Evolutionary conservation across 495 filamentous ascomycete genomes (phyloP), one percentile per base, ranked within the genome.

Genomic region (Rhypophila decipiens): DNA sequence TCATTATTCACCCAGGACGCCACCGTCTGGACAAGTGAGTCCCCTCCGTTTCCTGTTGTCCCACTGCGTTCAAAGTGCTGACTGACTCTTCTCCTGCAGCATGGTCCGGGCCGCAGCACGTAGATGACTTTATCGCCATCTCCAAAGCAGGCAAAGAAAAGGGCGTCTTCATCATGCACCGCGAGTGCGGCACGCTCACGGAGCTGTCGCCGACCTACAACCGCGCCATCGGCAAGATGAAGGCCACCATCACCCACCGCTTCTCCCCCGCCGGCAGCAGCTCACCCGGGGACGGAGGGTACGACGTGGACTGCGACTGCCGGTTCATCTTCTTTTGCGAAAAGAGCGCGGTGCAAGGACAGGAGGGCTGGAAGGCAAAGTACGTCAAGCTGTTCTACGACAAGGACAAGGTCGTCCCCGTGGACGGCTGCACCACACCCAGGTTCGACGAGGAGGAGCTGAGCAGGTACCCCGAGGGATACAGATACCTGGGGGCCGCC

Each of bases 221-320:
- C 21, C 76, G 80, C n/a, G 81, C 80, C n/a, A 73, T 85, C 5
- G 79, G 78, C 49, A 85, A 84, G 64, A 79, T 85, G 77, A 85
- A 85, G 60, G 81, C 81, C 2, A 83, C 79, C 35, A 85, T 84
- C 60, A 84, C 81, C 2, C 81, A 85, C 60, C 73, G 81, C 24
- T 84, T 85, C 63, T 56, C 38, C 3, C 67, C 76, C 27, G 45
- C 48, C 18, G n/a, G n/a, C n/a, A n/a, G n/a, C n/a, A n/a, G n/a
- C n/a, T n/a, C n/a, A n/a, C 60, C 63, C 1, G 47, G 56, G 19
- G 46, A 35, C 18, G 47, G 33, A 21, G 44, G 34, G 24, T 45
- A 76, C 24, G 79, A 83, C 44, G 79, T 79, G 11, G 79, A 83
- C 54, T 72, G 70, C 37, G 80, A 85, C 57, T 81, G 77, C 55